Percentiles rank a stretch among this genome's conserved stretches.
These are phyloP conservation scores for Leptographium flavum DNA, from an alignment of 2,329 filamentous ascomycete genomes.

Conservation along the genomic window DNA sequence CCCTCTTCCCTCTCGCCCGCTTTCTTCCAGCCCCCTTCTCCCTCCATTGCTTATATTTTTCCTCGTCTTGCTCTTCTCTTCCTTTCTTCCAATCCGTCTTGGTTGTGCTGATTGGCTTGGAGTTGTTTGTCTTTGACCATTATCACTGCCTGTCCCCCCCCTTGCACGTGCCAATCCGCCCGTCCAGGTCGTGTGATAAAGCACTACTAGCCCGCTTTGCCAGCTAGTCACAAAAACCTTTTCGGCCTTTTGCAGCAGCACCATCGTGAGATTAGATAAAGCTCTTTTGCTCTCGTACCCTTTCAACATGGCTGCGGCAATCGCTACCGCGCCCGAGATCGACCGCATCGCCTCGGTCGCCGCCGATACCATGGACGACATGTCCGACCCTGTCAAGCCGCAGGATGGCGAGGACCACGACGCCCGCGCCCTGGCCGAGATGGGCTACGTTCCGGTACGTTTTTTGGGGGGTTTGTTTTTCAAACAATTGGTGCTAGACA, in stretches of 20 bases:
- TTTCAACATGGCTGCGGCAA: neutral
- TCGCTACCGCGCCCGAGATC: neutral
- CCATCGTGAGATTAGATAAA: slow-evolving; percentile 1
- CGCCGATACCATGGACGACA: neutral
- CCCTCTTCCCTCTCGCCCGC: neutral
- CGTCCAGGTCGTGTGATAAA: neutral
- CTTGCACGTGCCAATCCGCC: neutral
- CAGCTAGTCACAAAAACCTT: neutral
- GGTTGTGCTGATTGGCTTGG: neutral
- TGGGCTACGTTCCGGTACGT: slow-evolving; percentile 23
- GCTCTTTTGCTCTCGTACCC: too few relatives aligned
- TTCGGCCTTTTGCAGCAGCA: neutral
- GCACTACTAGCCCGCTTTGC: neutral
- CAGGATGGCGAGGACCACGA: slow-evolving; percentile 10
- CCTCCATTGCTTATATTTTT: neutral
- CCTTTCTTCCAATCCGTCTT: neutral
- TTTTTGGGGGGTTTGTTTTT: neutral
- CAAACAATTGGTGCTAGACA: too few relatives aligned
- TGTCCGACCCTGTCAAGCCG: neutral
- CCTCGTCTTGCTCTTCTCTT: neutral
- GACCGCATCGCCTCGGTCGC: neutral
- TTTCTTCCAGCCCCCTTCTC: neutral
- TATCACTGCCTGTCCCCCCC: neutral
- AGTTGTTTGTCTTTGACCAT: neutral
- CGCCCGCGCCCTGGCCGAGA: slow-evolving; percentile 20